Evolutionary conservation across 805 yeast species (phyloP), one percentile per base, ranked within the genome.

Genomic region (Saturnispora diversa): DNA sequence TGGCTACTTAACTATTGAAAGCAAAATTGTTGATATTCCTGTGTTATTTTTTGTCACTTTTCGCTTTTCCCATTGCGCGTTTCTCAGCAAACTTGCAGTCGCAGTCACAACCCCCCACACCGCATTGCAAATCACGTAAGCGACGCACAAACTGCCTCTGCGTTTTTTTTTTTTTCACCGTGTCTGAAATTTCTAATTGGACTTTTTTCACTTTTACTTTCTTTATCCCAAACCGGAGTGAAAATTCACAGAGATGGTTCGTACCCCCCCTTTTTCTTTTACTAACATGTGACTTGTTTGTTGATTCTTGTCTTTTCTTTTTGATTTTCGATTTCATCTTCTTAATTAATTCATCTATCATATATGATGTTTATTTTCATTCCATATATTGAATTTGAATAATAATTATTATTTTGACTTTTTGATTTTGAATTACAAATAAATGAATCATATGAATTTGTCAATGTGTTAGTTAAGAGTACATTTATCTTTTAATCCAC

Each of bases 171-270:
- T 24, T 24, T 24, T 24, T 24, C 27, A 24, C 27, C 5, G 12
- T 24, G 10, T 24, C 12, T 24, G 11, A 24, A 8, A 24, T 24
- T 11, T 24, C 10, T n/a, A 7, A 9, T n/a, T n/a, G 6, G 7
- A 24, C 5, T 24, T 24, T n/a, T 24, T 24, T n/a, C 27, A 12
- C 27, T 24, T 24, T 6, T 3, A 26, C 27, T 30, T 33, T n/a
- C 15, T 13, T 40, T 39, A 23, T 31, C 37, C 32, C 29, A 48
- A 85, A 86, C 97, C 97, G 97, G 97, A 88, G 97, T 86, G 92
- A 81, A 68, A 49, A 50, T 46, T 77, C 90, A 77, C 96, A 87
- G 96, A 84, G 97, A 88, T 88, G 97, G 95, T 84, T 83, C 75
- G 95, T 84, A 79, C 72, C 25, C n/a, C 35, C 31, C 43, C 42